Evolutionary conservation across 306 rosid genomes (phyloP), one percentile per base, ranked within the genome.

Genomic region (Echinosophora koreensis): DNA sequence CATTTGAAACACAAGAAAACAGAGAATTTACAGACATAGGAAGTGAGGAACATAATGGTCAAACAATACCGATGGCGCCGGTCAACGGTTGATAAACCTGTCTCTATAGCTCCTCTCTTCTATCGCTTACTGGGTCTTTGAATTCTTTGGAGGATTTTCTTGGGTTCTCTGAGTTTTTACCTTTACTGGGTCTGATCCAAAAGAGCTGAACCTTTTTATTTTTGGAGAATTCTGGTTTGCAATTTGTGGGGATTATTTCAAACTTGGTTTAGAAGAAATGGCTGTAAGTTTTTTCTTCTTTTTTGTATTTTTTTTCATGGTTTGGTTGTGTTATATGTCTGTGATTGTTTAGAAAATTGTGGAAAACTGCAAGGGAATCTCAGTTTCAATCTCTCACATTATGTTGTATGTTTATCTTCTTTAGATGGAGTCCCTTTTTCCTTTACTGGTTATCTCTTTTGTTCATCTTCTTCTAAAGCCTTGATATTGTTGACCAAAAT

Each of bases 61-160:
- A 90, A 87, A 90, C 82, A 63, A 84, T 73, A 87, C 90, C 89
- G 93, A 91, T 86, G 86, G 90, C 87, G 56, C 88, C 90, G 84
- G 93, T 92, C 90, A 86, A 88, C 88, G 87, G 82, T 90, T 75
- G 87, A 87, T 90, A 85, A 90, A 79, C 92, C 90, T 63, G 88
- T 81, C 81, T 78, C 73, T 58, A 72, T 27, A 47, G 16, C 78
- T 54, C 55, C 49, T 52, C 0, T 5, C 18, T 14, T 16, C 50
- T 61, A 66, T 74, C 22, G 22, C 55, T 73, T 70, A 30, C 70
- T 73, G 58, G 55, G 79, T 84, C 87, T 62, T 83, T 62, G 54
- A 77, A 74, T 72, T 80, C 54, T 78, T 61, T 62, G 69, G 83
- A 71, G 77, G 82, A 77, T 82, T 82, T 66, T 75, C 57, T 62